These are phyloP conservation scores for Venturia carpophila DNA, from an alignment of 2,329 filamentous ascomycete genomes.

Conservation along the genomic window DNA sequence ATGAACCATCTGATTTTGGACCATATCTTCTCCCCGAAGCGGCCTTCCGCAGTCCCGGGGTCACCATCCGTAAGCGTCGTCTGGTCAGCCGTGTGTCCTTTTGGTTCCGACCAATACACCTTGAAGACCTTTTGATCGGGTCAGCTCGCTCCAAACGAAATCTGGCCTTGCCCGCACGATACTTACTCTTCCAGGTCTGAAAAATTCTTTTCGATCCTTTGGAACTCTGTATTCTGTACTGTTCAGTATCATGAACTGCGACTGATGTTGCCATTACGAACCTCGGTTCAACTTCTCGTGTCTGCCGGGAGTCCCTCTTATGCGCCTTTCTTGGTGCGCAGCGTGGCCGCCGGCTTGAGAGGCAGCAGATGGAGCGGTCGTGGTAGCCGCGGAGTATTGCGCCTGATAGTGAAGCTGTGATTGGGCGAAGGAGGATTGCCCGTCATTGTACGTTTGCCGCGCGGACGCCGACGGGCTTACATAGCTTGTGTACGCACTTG, in stretches of 20 bases:
- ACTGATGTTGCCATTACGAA: background rate
- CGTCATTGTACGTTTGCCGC: background rate
- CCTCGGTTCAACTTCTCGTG: background rate
- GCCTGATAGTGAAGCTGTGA: background rate
- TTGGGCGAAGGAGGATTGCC: background rate
- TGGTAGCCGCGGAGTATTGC: background rate
- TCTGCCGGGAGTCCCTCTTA: background rate
- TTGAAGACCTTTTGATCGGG: background rate
- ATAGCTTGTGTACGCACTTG: background rate
- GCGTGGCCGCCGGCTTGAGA: background rate
- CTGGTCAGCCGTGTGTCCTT: background rate
- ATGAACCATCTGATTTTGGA: constrained; percentile 14
- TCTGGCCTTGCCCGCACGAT: background rate
- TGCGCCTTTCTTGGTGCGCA: background rate
- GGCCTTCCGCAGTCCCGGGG: background rate
- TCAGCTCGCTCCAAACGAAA: background rate
- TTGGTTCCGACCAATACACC: background rate
- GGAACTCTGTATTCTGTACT: constrained; percentile 18
- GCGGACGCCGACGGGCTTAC: background rate
- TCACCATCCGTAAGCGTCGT: background rate
- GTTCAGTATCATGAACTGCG: background rate
- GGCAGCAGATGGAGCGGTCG: background rate
- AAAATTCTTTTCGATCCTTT: constrained; percentile 16
- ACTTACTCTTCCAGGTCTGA: constrained; percentile 20
- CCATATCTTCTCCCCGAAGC: background rate